Evolutionary conservation across 805 yeast genomes (phyloP), one percentile per base, ranked within the genome.

Genomic region (Metschnikowia gruessii): DNA sequence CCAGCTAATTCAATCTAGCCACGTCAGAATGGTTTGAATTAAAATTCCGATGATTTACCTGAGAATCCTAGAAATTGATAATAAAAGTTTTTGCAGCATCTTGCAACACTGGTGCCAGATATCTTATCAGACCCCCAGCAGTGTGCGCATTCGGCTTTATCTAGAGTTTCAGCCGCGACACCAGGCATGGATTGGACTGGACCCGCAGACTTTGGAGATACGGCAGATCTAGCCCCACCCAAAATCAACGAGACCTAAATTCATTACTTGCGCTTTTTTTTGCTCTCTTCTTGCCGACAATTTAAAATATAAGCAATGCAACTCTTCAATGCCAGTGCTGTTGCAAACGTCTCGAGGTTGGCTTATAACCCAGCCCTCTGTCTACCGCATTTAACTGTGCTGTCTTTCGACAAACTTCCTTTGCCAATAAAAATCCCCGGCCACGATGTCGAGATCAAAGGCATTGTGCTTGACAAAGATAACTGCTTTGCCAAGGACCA

Each of bases 401-500:
- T 76, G 15, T 79, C 81, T 0, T 85, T 85, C 55, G 82, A 80
- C 55, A 76, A 79, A 42, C 61, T 86, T 3, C 77, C 83, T 0
- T 61, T 85, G 3, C 87, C 94, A 0, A 52, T 78, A 19, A 43
- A 26, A 38, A 67, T 67, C 19, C 72, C 74, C 2, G 57, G 48
- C 46, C 66, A 40, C 15, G 48, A 46, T 1, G 56, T 57, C 8
- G 54, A 56, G 4, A 85, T 87, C 47, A 83, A 80, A 58, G 95
- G 90, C 0, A 76, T 91, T 1, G 92, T 94, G 0, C 70, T 94
- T 21, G 99, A 94, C 61, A 94, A 94, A 63, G 99, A 94, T 66
- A 94, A 94, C 64, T 92, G 98, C 60, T 87, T 94, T 62, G 95
- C 99, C 4, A 76, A 79, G 48, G 91, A 91, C 30, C 86, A 87